Evolutionary conservation across 1,284 basidiomycete species (phyloP), one percentile per base, ranked within the genome.

Genomic region (Fomitopsis schrenkii): DNA sequence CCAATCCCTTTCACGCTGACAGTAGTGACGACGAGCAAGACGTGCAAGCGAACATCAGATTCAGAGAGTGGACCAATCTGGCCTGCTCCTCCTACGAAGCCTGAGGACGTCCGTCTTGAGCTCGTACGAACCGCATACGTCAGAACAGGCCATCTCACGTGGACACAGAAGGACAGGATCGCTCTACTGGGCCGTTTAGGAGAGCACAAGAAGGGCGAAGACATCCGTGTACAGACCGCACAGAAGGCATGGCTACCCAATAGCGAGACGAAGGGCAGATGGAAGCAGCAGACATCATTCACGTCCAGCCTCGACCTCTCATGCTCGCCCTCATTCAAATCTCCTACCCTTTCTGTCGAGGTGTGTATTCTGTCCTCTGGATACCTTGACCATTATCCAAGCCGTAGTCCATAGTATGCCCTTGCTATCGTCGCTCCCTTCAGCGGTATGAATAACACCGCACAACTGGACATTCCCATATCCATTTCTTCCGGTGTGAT

Each of bases 401-500:
- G 8, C 8, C 26, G 12, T 9, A 17, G n/a, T n/a, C 22, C 36
- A 12, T 12, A 61, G 59, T 57, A 61, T 35, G 14, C 35, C 15
- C 2, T 61, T 12, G 45, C 50, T 42, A 12, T 61, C 17, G 14
- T 57, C 14, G 30, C 57, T 10, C 45, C 48, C 15, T 61, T 61
- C 26, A 46, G 55, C 17, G 55, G 59, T 19, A 17, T 61, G 46
- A 57, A 57, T 28, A 57, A 61, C 40, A 61, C 19, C 9, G 8
- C 57, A 5, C 26, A 38, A 10, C 15, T 54, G 8, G 55, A 57
- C 17, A 42, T 57, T 15, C 55, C 55, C 3, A 36, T 53, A 41
- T 26, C 28, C 2, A 48, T 61, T 3, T 38, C 42, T 8, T 56
- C 59, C 9, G 59, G 59, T 9, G 46, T 60, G 36, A 17, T 52